Conservation (phyloP, 2,329 filamentous ascomycete species). For the Neodidymelliopsis sp. region DNA sequence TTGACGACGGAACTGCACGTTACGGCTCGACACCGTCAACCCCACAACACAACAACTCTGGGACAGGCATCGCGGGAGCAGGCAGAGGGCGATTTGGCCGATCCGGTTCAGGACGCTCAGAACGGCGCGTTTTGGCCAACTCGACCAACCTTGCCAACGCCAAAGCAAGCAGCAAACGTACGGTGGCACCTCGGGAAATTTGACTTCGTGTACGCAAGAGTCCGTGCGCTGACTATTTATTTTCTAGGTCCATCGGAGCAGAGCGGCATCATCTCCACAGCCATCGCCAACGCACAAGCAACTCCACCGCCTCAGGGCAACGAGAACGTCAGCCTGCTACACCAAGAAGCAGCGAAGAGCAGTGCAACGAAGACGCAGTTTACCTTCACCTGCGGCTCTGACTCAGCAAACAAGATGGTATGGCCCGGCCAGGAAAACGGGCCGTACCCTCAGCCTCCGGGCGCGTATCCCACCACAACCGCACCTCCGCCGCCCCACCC, state of each 20-base stretch:
- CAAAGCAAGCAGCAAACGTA: constrained; percentile 52
- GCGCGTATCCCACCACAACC: constrained; percentile 41
- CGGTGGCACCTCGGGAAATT: constrained; percentile 42
- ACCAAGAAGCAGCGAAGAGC: constrained; percentile 70
- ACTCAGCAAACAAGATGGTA: constrained; percentile 79
- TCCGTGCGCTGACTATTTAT: constrained; percentile 50
- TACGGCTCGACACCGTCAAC: constrained; percentile 64
- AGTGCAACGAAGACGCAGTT: constrained; percentile 84
- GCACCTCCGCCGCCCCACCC: constrained; percentile 28
- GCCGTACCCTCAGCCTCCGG: constrained; percentile 48
- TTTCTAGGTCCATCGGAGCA: constrained; percentile 53
- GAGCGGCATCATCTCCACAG: constrained; percentile 88
- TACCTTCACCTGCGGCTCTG: constrained; percentile 94
- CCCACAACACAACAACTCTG: constrained; percentile 56
- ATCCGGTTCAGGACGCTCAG: constrained; percentile 51
- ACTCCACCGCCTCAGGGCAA: constrained; percentile 60
- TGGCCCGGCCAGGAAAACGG: constrained; percentile 70
- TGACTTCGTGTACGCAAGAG: constrained; percentile 24
- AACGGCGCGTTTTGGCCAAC: constrained; percentile 53
- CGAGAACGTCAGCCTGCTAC: constrained; percentile 80
- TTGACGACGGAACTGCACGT: constrained; percentile 58
- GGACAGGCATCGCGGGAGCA: constrained; percentile 80
- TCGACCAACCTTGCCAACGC: constrained; percentile 54
- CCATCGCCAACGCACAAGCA: constrained; percentile 83
- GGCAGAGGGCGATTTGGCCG: constrained; percentile 86